Percentiles rank a stretch among this genome's conserved stretches.
Conservation (phyloP, 257 asterid species). For the Ligustrum vulgare region DNA sequence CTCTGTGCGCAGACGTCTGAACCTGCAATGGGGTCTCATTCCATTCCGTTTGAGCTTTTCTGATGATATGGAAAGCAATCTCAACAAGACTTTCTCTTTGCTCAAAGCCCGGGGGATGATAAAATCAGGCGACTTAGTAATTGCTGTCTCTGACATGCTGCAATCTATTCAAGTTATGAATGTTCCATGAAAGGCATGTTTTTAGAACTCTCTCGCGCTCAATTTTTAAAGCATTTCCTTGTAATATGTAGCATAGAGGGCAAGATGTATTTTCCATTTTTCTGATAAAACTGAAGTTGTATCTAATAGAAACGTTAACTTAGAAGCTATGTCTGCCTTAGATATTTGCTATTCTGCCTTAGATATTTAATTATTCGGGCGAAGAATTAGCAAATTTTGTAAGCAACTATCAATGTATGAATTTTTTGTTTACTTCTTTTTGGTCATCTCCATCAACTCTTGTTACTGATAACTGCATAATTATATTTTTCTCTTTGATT, state of each 20-base stretch:
- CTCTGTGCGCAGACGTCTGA: constrained; percentile 83
- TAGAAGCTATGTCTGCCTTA: constrained; percentile 20
- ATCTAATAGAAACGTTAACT: constrained; percentile 12
- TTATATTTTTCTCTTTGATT: not conserved
- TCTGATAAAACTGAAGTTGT: constrained; percentile 5
- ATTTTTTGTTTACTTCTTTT: not conserved
- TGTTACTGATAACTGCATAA: not conserved
- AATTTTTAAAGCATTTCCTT: constrained; percentile 6
- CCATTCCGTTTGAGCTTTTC: constrained; percentile 94
- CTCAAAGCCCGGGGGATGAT: constrained; percentile 96
- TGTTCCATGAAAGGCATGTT: constrained; percentile 57
- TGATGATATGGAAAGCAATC: constrained; percentile 94
- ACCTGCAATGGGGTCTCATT: constrained; percentile 96
- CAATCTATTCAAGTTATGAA: constrained; percentile 97
- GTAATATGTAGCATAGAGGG: constrained; percentile 21
- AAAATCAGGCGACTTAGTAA: constrained; percentile 86
- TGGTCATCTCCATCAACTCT: not conserved
- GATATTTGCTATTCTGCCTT: constrained; percentile 5
- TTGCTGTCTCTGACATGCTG: constrained; percentile 94
- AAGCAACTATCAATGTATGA: constrained; percentile 9
- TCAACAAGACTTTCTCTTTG: constrained; percentile 82
- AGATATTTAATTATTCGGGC: not conserved
- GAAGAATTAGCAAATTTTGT: constrained; percentile 6
- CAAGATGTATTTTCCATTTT: constrained; percentile 20
- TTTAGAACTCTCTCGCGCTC: not conserved